These are phyloP conservation scores for Clonostachys sp. DNA, from an alignment of 2,329 filamentous ascomycete genomes.

Conservation along the genomic window DNA sequence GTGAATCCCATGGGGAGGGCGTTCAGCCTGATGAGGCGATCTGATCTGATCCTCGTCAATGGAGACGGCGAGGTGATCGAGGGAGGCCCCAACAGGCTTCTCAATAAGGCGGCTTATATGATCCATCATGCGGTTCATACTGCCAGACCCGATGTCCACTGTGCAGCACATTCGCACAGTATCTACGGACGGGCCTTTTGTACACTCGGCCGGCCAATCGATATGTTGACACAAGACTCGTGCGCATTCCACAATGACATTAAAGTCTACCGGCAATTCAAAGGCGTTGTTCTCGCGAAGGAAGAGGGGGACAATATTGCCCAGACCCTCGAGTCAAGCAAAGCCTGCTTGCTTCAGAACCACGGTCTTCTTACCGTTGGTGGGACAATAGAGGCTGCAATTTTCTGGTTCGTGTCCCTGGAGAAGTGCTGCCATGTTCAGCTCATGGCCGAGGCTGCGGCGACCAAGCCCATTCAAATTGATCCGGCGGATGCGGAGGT, in stretches of 20 bases:
- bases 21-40: slow-evolving; percentile 53
- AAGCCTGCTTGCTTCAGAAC: slow-evolving; percentile 54
- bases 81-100: slow-evolving; percentile 37
- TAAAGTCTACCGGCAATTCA: slow-evolving; percentile 38
- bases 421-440: slow-evolving; percentile 25
- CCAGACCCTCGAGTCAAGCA: slow-evolving; percentile 48
- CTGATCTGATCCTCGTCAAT: slow-evolving; percentile 64
- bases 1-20: slow-evolving; percentile 45
- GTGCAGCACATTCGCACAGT: slow-evolving; percentile 50
- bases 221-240: slow-evolving; percentile 62
- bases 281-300: slow-evolving; percentile 53
- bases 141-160: slow-evolving; percentile 48
- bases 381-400: slow-evolving; percentile 61
- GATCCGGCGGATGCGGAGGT: slow-evolving; percentile 39
- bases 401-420: slow-evolving; percentile 51
- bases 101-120: slow-evolving; percentile 7
- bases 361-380: slow-evolving; percentile 63
- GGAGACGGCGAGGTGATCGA: slow-evolving; percentile 57
- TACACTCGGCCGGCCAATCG: slow-evolving; percentile 53
- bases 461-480: slow-evolving; percentile 17
- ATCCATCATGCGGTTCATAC: slow-evolving; percentile 41
- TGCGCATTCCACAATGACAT: slow-evolving; percentile 53
- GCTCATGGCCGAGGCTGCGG: slow-evolving; percentile 19
- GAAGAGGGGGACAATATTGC: slow-evolving; percentile 57
- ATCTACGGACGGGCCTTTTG: slow-evolving; percentile 56